Conservation (phyloP, 371 early-diverging fungal species). For the Coemansia sp. region DNA sequence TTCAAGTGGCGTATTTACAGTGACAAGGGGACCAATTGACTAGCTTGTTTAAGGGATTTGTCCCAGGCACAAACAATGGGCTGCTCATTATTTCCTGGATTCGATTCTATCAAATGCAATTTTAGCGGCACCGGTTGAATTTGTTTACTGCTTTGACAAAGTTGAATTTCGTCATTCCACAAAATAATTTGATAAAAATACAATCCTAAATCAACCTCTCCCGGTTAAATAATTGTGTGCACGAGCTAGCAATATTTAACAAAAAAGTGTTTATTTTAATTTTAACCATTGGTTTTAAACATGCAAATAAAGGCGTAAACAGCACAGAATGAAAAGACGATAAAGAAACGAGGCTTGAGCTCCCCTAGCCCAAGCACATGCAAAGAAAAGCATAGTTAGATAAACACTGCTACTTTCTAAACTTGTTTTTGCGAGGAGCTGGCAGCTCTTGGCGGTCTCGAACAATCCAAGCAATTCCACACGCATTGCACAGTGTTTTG, state of each 20-base stretch:
- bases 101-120: not conserved
- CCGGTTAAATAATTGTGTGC: not conserved
- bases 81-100: not conserved
- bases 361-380: not conserved
- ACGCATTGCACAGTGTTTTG: conserved; percentile 62
- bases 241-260: not conserved
- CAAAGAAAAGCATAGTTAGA: not conserved
- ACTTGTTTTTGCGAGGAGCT: conserved; percentile 59
- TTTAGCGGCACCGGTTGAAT: conserved; percentile 1
- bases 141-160: not conserved
- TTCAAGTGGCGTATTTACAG: not conserved
- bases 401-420: conserved; percentile 26
- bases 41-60: not conserved
- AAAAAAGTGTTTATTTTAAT: not conserved
- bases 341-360: not conserved
- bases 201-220: not conserved
- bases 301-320: not conserved
- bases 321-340: not conserved
- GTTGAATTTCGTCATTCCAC: not conserved
- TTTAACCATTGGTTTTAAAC: not conserved
- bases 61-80: not conserved
- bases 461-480: conserved; percentile 58
- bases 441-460: conserved; percentile 57
- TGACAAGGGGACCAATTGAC: not conserved
- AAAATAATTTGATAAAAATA: not conserved